These are phyloP conservation scores for Leccinum broughii DNA, from an alignment of 768 basidiomycete species.

Conservation along the genomic window DNA sequence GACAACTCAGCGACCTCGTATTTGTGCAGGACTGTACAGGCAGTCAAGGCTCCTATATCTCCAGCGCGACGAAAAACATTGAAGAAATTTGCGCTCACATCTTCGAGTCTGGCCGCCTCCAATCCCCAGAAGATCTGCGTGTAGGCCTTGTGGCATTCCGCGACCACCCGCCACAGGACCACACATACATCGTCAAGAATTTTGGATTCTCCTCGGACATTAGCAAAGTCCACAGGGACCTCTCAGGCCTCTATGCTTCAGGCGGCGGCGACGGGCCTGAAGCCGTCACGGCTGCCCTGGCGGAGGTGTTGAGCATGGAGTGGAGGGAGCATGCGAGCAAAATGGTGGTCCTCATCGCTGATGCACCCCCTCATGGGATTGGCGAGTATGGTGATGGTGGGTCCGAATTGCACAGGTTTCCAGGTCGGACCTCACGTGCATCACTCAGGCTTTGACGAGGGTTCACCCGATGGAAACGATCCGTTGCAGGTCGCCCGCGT, in stretches of 20 bases:
- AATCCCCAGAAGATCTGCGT: slow-evolving; percentile 81
- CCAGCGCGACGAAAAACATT: slow-evolving; percentile 96
- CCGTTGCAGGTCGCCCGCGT: slow-evolving; percentile 82
- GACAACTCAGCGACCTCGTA: slow-evolving; percentile 71
- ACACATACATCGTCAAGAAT: slow-evolving; percentile 90
- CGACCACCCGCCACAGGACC: slow-evolving; percentile 97
- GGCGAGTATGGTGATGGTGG: slow-evolving; percentile 95
- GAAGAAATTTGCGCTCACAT: slow-evolving; percentile 94
- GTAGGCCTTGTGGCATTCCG: slow-evolving; percentile 94
- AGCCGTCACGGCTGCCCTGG: slow-evolving; percentile 91
- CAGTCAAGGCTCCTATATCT: slow-evolving; percentile 85
- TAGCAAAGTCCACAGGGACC: slow-evolving; percentile 77
- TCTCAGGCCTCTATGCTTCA: slow-evolving; percentile 82
- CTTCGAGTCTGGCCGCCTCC: slow-evolving; percentile 91
- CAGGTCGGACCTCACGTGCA: slow-evolving; percentile 15
- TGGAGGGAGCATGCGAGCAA: slow-evolving; percentile 89
- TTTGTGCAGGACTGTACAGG: slow-evolving; percentile 97
- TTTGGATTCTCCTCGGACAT: slow-evolving; percentile 96
- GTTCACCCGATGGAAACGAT: slow-evolving; percentile 92
- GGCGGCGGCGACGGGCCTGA: slow-evolving; percentile 96
- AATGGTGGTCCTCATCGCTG: slow-evolving; percentile 96
- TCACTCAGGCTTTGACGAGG: slow-evolving; percentile 82
- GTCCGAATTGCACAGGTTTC: slow-evolving; percentile 18
- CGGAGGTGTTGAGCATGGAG: slow-evolving; percentile 83
- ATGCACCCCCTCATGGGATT: slow-evolving; percentile 97